Conservation (phyloP, 2,329 filamentous ascomycete species). For the Basipetospora chlamydospora region DNA sequence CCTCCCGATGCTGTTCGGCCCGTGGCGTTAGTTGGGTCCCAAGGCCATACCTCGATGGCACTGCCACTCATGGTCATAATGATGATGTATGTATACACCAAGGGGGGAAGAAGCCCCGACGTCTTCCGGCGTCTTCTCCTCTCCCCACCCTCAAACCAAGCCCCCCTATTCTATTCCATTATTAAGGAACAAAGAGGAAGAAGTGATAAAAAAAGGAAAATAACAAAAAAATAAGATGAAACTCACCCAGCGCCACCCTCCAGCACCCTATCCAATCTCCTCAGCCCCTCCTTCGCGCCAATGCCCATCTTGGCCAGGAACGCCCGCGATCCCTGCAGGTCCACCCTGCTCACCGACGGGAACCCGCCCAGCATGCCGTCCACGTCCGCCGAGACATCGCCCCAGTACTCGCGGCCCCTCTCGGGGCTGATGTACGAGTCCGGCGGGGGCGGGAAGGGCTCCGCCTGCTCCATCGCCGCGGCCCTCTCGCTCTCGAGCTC, state of each 20-base stretch:
- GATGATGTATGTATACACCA: not conserved
- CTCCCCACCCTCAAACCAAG: too few species aligned
- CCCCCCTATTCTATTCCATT: too few species aligned
- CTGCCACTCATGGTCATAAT: not conserved
- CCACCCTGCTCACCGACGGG: conserved; percentile 40
- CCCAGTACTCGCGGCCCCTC: conserved; percentile 31
- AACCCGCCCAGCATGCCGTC: conserved; percentile 72
- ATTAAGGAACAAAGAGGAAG: too few species aligned
- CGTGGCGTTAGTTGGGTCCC: too few species aligned
- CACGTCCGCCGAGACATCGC: conserved; percentile 25
- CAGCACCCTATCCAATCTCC: conserved; percentile 15
- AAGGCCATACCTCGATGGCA: too few species aligned
- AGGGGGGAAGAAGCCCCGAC: not conserved
- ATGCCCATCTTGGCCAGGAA: conserved; percentile 54
- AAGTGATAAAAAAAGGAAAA: not conserved
- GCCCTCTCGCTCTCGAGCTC: too few species aligned
- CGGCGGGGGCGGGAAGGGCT: too few species aligned
- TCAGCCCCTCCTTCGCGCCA: conserved; percentile 18
- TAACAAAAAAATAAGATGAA: conserved; percentile 1
- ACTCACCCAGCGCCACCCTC: conserved; percentile 25
- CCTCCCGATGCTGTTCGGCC: conserved; percentile 52
- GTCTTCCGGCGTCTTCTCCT: too few species aligned
- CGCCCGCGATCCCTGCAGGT: conserved; percentile 53
- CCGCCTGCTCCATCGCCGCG: too few species aligned
- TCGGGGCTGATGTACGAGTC: conserved; percentile 20